phyloP scores from a whole-genome alignment of 2,329 filamentous ascomycete species.

The Aurifilum marmelostoma region DNA sequence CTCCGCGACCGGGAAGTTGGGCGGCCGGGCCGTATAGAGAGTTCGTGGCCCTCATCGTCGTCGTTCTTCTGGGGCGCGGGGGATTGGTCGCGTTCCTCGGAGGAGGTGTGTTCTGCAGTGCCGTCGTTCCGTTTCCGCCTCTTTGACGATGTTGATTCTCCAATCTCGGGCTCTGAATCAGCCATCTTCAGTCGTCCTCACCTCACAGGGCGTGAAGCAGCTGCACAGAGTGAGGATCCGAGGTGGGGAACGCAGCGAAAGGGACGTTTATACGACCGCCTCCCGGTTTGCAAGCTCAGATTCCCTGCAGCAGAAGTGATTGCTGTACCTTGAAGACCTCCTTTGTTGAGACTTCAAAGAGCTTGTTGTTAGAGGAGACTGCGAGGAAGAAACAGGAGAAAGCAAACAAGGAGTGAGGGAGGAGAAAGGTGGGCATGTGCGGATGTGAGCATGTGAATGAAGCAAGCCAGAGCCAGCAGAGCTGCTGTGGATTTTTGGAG shows the following conservation, averaged over 20 bases:
- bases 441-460: background rate
- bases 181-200: background rate
- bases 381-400: background rate
- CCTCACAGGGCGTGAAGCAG: background rate
- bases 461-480: background rate
- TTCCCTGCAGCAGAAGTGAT: background rate
- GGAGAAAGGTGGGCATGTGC: background rate
- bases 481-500: constrained; percentile 1
- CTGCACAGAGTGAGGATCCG: background rate
- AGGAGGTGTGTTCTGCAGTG: constrained; percentile 47
- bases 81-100: constrained; percentile 40
- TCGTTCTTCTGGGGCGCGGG: constrained; percentile 13
- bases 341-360: background rate
- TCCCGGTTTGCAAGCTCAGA: background rate
- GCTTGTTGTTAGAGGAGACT: background rate
- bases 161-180: constrained; percentile 8
- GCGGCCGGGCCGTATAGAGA: constrained; percentile 35
- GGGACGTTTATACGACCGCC: too few relatives aligned
- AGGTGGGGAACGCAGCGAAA: too few relatives aligned
- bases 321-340: background rate
- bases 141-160: constrained; percentile 45
- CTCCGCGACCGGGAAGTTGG: constrained; percentile 32
- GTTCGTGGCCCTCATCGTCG: constrained; percentile 27
- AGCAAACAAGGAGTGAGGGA: background rate
- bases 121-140: constrained; percentile 47